Evolutionary conservation across 306 rosid species (phyloP).

Genomic region (Urtica urens): DNA sequence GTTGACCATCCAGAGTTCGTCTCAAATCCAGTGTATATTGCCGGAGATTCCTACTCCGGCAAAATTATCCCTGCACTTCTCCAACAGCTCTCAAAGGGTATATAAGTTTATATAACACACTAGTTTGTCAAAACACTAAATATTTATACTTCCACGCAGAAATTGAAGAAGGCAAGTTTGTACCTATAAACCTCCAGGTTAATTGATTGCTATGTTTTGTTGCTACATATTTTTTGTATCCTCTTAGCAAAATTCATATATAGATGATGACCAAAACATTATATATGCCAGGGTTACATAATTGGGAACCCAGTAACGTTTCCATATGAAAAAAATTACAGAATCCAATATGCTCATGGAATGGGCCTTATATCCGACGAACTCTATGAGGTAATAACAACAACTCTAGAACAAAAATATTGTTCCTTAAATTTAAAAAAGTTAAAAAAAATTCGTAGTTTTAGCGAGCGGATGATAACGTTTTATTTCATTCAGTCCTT

Average conservation of each 20-base stretch:
- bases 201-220: too few species aligned
- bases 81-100: slow-evolving; percentile 50
- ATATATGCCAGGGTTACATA: slow-evolving; percentile 37
- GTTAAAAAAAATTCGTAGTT: background rate
- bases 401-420: background rate
- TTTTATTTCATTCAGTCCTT: slow-evolving; percentile 28
- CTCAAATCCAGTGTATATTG: slow-evolving; percentile 38
- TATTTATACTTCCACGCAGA: slow-evolving; percentile 22
- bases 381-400: slow-evolving; percentile 28
- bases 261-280: too few species aligned
- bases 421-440: background rate
- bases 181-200: slow-evolving; percentile 55
- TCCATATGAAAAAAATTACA: slow-evolving; percentile 1
- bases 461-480: background rate
- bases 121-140: too few species aligned
- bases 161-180: slow-evolving; percentile 35
- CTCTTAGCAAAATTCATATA: too few species aligned
- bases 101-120: background rate
- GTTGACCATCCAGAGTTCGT: slow-evolving; percentile 44
- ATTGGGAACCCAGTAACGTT: slow-evolving; percentile 32
- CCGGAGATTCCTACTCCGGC: slow-evolving; percentile 74
- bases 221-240: too few species aligned
- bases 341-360: slow-evolving; percentile 36
- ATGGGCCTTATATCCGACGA: slow-evolving; percentile 59
- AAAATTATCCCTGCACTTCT: slow-evolving; percentile 38